Percentiles rank a stretch among this genome's conserved stretches.
phyloP scores from a whole-genome alignment of 164 flowering plant species.

The Magnolia sinica region DNA sequence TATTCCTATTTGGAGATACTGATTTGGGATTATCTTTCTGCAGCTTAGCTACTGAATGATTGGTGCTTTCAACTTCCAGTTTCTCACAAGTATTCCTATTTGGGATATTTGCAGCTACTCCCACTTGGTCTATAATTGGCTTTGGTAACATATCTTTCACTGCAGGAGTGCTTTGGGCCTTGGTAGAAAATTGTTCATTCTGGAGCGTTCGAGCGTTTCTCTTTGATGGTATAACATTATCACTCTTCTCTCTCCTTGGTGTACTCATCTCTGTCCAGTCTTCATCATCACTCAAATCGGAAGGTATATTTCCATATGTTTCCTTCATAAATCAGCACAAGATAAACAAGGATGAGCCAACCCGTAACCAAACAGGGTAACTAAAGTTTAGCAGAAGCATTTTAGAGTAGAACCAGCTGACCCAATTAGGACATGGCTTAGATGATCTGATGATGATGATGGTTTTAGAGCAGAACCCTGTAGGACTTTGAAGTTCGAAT shows the following conservation, averaged over 20 bases:
- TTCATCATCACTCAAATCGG: slow-evolving; percentile 88
- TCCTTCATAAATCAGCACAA: slow-evolving; percentile 43
- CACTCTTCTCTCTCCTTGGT: slow-evolving; percentile 30
- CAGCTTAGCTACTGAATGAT: slow-evolving; percentile 3
- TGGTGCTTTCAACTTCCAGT: slow-evolving; percentile 16
- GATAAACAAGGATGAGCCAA: not conserved
- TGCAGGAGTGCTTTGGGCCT: not conserved
- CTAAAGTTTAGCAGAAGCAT: not conserved
- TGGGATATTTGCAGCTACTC: slow-evolving; percentile 16
- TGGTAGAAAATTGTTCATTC: not conserved
- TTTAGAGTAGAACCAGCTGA: no score
- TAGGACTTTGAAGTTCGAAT: no score
- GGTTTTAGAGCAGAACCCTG: no score
- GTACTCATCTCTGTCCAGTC: slow-evolving; percentile 41
- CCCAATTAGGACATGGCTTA: no score
- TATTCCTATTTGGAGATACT: slow-evolving; percentile 20
- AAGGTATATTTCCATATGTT: slow-evolving; percentile 51
- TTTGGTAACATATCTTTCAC: not conserved
- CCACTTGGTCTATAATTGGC: not conserved
- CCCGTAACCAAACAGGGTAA: not conserved
- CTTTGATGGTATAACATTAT: slow-evolving; percentile 13
- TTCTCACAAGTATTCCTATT: slow-evolving; percentile 26
- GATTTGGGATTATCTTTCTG: no score
- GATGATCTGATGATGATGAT: no score
- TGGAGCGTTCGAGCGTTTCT: slow-evolving; percentile 15